Conservation (phyloP, 208 protist genomes). For the Polymyxa betae region DNA sequence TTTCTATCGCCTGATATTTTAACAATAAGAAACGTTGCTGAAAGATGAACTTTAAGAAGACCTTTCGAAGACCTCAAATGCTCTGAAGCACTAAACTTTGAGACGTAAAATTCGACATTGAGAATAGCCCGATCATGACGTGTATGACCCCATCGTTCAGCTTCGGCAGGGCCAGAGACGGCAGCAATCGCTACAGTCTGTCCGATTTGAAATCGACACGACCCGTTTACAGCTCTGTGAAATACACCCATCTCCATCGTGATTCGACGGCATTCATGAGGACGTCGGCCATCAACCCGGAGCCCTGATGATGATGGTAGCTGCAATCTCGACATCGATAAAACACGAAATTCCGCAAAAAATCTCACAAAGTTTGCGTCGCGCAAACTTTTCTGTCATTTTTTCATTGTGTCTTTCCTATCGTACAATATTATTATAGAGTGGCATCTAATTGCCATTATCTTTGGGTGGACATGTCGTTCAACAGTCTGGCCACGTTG, state of each 20-base stretch:
- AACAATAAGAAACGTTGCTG: neutral
- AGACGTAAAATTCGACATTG: constrained; percentile 75
- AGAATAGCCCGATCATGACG: constrained; percentile 75
- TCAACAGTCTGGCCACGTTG: too few relatives aligned
- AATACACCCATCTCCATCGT: constrained; percentile 70
- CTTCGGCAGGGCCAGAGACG: constrained; percentile 80
- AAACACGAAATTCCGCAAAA: neutral
- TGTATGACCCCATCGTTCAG: neutral
- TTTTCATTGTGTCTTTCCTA: neutral
- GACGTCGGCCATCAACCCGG: constrained; percentile 79
- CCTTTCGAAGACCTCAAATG: constrained; percentile 54
- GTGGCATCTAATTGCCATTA: neutral
- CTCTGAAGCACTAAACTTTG: constrained; percentile 73
- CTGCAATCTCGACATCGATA: constrained; percentile 56
- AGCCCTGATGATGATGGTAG: constrained; percentile 77
- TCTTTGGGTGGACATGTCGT: neutral
- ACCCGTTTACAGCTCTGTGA: constrained; percentile 77
- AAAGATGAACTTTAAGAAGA: neutral
- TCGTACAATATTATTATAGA: neutral
- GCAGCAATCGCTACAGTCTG: constrained; percentile 75
- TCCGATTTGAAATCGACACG: constrained; percentile 70
- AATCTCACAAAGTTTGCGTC: neutral
- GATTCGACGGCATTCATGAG: constrained; percentile 79
- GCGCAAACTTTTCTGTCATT: too few relatives aligned
- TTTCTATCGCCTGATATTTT: neutral